Conservation (phyloP, 2,329 filamentous ascomycete species). For the Colletotrichum plurivorum region DNA sequence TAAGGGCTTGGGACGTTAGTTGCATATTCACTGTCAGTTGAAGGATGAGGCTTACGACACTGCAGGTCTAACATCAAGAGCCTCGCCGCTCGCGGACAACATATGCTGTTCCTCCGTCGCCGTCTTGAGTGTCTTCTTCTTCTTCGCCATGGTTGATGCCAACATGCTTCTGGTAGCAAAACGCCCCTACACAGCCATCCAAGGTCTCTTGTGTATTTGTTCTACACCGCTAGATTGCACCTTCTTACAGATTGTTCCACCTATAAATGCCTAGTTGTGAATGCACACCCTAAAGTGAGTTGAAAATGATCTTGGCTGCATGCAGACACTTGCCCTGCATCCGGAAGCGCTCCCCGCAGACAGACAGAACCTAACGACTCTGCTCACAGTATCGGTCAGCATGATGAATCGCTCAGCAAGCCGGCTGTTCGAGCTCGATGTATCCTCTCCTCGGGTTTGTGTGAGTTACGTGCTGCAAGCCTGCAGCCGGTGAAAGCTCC, state of each 20-base stretch:
- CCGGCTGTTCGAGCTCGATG: neutral
- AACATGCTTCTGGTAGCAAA: neutral
- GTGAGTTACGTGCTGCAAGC: neutral
- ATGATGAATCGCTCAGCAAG: neutral
- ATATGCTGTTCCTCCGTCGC: neutral
- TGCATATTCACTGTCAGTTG: neutral
- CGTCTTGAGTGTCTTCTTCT: neutral
- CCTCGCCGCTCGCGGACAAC: neutral
- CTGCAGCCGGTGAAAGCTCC: neutral
- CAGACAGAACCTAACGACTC: neutral
- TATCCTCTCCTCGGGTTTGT: neutral
- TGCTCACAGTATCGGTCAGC: neutral
- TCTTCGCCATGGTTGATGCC: constrained; percentile 1
- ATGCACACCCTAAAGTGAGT: neutral
- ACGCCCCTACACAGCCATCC: neutral
- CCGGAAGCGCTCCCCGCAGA: neutral
- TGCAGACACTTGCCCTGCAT: neutral
- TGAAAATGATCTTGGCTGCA: neutral
- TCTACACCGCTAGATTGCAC: neutral
- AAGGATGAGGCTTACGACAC: constrained; percentile 4
- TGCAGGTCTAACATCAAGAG: neutral
- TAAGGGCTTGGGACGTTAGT: constrained; percentile 16
- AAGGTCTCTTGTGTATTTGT: neutral
- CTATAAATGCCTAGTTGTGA: neutral
- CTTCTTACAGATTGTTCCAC: constrained; percentile 1